Conservation (phyloP, 192 early-diverging fungal genomes). For the Geranomyces variabilis region DNA sequence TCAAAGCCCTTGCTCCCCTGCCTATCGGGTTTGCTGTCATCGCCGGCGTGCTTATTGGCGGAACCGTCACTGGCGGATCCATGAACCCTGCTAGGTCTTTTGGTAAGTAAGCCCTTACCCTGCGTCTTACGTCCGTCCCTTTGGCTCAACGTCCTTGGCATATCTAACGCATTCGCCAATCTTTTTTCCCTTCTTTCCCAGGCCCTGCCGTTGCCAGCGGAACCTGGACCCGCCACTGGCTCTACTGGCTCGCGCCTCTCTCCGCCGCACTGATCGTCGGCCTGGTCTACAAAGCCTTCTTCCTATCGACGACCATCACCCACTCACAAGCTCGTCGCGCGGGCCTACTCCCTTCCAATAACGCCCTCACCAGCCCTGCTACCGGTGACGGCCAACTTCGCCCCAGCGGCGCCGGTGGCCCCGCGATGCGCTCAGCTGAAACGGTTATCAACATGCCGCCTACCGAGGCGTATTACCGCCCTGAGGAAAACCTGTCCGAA, state of each 20-base stretch:
- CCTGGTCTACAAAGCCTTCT: slow-evolving; percentile 28
- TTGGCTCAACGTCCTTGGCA: too few species aligned
- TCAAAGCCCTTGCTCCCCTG: slow-evolving; percentile 30
- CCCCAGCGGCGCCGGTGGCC: too few species aligned
- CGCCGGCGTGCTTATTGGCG: slow-evolving; percentile 22
- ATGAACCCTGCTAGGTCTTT: slow-evolving; percentile 33
- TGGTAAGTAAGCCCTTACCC: slow-evolving; percentile 4
- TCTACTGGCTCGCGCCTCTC: slow-evolving; percentile 25
- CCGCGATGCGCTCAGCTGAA: too few species aligned
- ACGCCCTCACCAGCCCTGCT: too few species aligned
- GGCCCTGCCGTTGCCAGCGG: slow-evolving; percentile 27
- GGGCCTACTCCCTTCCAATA: background rate
- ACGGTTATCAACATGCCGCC: too few species aligned
- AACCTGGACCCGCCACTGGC: slow-evolving; percentile 19
- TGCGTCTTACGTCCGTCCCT: background rate
- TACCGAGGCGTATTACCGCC: too few species aligned
- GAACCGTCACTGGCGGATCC: slow-evolving; percentile 22
- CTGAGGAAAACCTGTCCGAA: too few species aligned
- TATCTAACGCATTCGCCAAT: background rate
- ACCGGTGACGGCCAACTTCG: too few species aligned
- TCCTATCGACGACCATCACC: slow-evolving; percentile 25
- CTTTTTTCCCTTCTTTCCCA: background rate
- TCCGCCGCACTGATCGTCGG: slow-evolving; percentile 22
- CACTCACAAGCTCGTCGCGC: background rate
- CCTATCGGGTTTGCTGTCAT: slow-evolving; percentile 29